Evolutionary conservation across 108 stramenopile genomes (phyloP).

Genomic region (Stephanodiscus minutulus): DNA sequence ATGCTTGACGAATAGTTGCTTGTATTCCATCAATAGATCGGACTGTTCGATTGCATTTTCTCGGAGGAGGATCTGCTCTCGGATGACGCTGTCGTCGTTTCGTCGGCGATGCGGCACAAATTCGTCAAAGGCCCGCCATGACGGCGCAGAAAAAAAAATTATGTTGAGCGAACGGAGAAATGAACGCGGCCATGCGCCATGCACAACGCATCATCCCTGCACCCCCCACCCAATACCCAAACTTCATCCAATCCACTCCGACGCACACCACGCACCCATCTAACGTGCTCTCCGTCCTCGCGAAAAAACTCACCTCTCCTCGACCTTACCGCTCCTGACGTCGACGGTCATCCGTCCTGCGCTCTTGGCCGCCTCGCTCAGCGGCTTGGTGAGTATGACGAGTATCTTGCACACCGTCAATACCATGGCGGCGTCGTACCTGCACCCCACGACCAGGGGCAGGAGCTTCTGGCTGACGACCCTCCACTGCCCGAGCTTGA

Average conservation of each 20-base stretch:
- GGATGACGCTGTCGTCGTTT: conserved; percentile 42
- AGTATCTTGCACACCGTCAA: conserved; percentile 86
- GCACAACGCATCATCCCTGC: background rate
- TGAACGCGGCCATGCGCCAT: background rate
- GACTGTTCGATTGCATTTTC: conserved; percentile 85
- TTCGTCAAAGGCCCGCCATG: background rate
- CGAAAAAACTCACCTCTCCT: conserved; percentile 40
- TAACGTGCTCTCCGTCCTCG: background rate
- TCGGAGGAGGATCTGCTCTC: conserved; percentile 75
- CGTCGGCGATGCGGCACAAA: background rate
- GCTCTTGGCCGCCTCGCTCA: conserved; percentile 67
- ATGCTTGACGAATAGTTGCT: conserved; percentile 65
- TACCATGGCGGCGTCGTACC: conserved; percentile 79
- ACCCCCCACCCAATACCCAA: conserved; percentile 1
- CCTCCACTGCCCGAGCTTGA: conserved; percentile 81
- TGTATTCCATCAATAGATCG: conserved; percentile 78
- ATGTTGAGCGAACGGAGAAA: background rate
- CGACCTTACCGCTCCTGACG: conserved; percentile 54
- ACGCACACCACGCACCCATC: background rate
- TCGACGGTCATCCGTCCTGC: conserved; percentile 77
- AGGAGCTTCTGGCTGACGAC: conserved; percentile 81
- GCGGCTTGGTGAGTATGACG: conserved; percentile 87
- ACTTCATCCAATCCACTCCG: background rate
- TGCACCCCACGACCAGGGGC: conserved; percentile 74
- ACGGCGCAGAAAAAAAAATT: background rate